Percentiles rank a stretch among this genome's conserved stretches.
Evolutionary conservation across 805 yeast species (phyloP).

Genomic region (Ogataea allantospora): DNA sequence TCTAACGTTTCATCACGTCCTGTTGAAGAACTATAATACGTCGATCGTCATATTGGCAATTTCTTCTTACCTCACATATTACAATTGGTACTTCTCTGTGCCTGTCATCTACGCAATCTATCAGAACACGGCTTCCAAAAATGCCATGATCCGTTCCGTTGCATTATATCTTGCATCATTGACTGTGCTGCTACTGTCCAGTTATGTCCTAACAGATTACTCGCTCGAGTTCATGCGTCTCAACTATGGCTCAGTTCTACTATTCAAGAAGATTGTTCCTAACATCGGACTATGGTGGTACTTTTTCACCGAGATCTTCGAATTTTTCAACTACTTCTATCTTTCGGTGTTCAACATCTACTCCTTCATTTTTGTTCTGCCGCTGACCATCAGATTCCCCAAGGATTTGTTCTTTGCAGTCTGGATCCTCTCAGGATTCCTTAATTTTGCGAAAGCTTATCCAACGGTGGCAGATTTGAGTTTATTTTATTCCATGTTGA

Average conservation of each 20-base stretch:
- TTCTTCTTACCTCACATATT: constrained; percentile 62
- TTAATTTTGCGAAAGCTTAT: constrained; percentile 73
- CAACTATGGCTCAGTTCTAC: constrained; percentile 56
- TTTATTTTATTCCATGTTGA: constrained; percentile 33
- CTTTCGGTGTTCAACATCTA: constrained; percentile 79
- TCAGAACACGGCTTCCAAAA: constrained; percentile 1
- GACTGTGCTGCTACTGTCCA: constrained; percentile 33
- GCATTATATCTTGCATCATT: constrained; percentile 29
- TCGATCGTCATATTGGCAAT: constrained; percentile 56
- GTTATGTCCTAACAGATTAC: constrained; percentile 38
- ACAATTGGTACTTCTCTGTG: constrained; percentile 57
- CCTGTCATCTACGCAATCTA: constrained; percentile 46
- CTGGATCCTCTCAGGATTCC: constrained; percentile 40
- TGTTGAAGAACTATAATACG: constrained; percentile 38
- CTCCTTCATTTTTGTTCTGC: constrained; percentile 62
- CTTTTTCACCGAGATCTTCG: constrained; percentile 92
- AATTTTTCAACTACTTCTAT: constrained; percentile 80
- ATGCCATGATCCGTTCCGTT: constrained; percentile 27
- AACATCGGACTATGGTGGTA: constrained; percentile 99
- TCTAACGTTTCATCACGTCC: constrained; percentile 44
- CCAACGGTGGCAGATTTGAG: constrained; percentile 80
- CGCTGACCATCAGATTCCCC: constrained; percentile 69
- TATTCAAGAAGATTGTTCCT: constrained; percentile 73
- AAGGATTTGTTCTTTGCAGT: constrained; percentile 34
- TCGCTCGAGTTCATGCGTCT: constrained; percentile 48